Conservation (phyloP, 192 early-diverging fungal species). For the Chytriomyces confervae region DNA sequence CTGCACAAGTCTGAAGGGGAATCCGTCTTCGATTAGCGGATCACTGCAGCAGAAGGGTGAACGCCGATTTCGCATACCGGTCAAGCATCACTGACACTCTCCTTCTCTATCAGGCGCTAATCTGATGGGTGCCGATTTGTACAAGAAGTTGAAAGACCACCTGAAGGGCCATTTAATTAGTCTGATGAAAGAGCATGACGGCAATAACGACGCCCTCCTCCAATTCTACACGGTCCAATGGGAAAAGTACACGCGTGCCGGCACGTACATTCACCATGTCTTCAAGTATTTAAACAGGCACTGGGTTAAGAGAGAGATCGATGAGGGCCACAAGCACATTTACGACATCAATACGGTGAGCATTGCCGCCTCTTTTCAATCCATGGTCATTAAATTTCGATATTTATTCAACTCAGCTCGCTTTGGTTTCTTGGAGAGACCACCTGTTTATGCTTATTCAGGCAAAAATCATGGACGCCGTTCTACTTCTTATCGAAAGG, state of each 20-base stretch:
- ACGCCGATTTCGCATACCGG: background rate
- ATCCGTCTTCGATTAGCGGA: background rate
- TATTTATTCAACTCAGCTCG: constrained; percentile 58
- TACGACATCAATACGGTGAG: constrained; percentile 93
- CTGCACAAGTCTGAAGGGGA: constrained; percentile 65
- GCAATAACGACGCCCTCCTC: constrained; percentile 81
- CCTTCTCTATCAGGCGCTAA: constrained; percentile 43
- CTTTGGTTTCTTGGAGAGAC: constrained; percentile 87
- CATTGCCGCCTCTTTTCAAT: background rate
- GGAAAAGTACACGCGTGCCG: constrained; percentile 86
- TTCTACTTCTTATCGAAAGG: constrained; percentile 79
- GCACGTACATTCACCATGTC: constrained; percentile 84
- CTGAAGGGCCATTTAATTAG: constrained; percentile 56
- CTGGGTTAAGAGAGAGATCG: constrained; percentile 96
- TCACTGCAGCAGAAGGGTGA: constrained; percentile 31
- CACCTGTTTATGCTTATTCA: constrained; percentile 73
- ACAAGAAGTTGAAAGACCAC: constrained; percentile 63
- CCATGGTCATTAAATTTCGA: background rate
- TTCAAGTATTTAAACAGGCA: constrained; percentile 95
- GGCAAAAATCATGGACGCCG: constrained; percentile 72
- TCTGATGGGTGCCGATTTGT: constrained; percentile 69
- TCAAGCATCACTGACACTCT: background rate
- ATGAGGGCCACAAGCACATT: constrained; percentile 86
- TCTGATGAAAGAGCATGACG: constrained; percentile 63
- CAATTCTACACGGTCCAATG: constrained; percentile 89